phyloP scores from a whole-genome alignment of 2,329 filamentous ascomycete species.

The Phoma sp. region DNA sequence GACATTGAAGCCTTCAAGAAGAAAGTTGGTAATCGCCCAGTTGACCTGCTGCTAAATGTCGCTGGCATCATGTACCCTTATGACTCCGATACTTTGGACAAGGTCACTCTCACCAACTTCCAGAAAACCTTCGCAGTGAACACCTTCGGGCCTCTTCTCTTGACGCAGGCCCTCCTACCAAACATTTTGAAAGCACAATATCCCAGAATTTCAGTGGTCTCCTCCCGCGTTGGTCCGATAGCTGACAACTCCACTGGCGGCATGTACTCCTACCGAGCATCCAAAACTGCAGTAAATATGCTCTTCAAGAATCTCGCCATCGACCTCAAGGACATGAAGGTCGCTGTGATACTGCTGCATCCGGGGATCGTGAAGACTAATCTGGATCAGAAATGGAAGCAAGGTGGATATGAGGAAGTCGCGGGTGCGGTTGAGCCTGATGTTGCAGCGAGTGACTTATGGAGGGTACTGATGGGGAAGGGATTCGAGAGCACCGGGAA shows the following conservation, averaged over 20 bases:
- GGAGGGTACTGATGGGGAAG: slow-evolving; percentile 51
- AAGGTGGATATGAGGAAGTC: slow-evolving; percentile 24
- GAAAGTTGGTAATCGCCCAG: slow-evolving; percentile 35
- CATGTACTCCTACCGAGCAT: slow-evolving; percentile 54
- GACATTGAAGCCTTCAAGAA: slow-evolving; percentile 47
- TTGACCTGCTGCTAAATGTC: slow-evolving; percentile 51
- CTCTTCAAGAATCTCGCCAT: slow-evolving; percentile 55
- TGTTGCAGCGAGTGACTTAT: slow-evolving; percentile 55
- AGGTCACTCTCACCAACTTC: slow-evolving; percentile 39
- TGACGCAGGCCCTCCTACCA: slow-evolving; percentile 55
- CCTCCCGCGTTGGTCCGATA: slow-evolving; percentile 54
- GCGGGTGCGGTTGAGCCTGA: slow-evolving; percentile 55
- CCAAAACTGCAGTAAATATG: slow-evolving; percentile 56
- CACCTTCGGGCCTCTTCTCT: slow-evolving; percentile 54
- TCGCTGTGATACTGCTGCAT: slow-evolving; percentile 54
- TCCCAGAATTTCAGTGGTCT: slow-evolving; percentile 53
- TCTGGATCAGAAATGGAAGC: slow-evolving; percentile 32
- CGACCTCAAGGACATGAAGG: slow-evolving; percentile 50
- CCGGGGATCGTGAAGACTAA: slow-evolving; percentile 53
- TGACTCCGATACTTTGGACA: slow-evolving; percentile 45
- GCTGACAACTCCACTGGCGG: slow-evolving; percentile 54
- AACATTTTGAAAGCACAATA: slow-evolving; percentile 45
- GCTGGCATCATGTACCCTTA: slow-evolving; percentile 46
- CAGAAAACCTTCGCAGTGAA: slow-evolving; percentile 53
- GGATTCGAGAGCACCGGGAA: slow-evolving; percentile 51